Percentiles rank a stretch among this genome's conserved stretches.
phyloP scores from a whole-genome alignment of 352 stramenopile species.

The Thalassiosira mediterranea region DNA sequence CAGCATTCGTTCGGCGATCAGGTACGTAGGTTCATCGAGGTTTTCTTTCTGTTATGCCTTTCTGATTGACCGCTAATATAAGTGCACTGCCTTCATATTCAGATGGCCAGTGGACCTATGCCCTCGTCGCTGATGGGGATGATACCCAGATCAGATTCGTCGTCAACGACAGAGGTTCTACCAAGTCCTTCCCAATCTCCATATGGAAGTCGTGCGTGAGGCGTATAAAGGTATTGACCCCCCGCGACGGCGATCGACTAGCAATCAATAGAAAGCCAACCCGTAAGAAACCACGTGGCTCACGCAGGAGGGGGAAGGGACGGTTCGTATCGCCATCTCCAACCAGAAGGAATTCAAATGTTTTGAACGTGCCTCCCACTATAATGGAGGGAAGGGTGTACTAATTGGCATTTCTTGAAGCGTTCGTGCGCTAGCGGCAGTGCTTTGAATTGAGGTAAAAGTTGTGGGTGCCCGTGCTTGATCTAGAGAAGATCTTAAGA shows the following conservation, averaged over 20 bases:
- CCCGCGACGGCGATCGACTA: constrained; percentile 29
- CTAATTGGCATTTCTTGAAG: neutral
- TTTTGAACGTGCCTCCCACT: constrained; percentile 31
- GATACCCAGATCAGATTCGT: constrained; percentile 38
- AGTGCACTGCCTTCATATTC: too few species aligned
- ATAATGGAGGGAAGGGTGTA: constrained; percentile 25
- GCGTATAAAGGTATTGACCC: constrained; percentile 34
- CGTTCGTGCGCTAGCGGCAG: neutral
- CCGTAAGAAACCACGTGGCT: neutral
- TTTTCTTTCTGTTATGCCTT: too few species aligned
- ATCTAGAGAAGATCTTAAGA: too few species aligned
- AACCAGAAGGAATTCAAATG: constrained; percentile 11
- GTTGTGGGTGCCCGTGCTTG: neutral
- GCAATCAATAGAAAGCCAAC: constrained; percentile 14
- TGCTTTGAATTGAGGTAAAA: neutral
- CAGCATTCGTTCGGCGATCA: constrained; percentile 30
- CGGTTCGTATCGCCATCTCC: constrained; percentile 35
- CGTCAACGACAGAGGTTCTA: constrained; percentile 26
- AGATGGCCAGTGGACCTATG: constrained; percentile 40
- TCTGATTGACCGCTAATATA: too few species aligned
- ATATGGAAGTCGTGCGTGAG: constrained; percentile 22
- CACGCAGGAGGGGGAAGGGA: constrained; percentile 8
- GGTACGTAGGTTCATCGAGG: too few species aligned
- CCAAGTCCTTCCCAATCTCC: constrained; percentile 21
- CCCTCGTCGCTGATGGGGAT: constrained; percentile 28